Base-by-base conservation (phyloP, 805 yeast species). In the Debaryomyces hansenii region DNA sequence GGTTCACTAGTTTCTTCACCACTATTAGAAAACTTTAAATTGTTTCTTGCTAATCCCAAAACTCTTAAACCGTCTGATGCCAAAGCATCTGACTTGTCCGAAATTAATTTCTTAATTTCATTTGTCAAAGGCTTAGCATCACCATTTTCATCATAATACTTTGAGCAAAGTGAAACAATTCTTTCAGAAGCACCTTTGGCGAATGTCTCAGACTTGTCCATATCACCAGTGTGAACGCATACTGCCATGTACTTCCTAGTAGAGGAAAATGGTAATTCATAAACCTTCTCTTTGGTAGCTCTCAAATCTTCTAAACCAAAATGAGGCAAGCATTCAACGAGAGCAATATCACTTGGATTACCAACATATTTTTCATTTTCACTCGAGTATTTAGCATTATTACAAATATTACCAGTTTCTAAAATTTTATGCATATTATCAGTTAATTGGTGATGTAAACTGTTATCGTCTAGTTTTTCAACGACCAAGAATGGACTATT, bases 321-420 rank as follows among this genome's bases (percentile, higher is more conserved):
- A 47, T 78, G 79, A 4, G 80, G 70, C 46, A 90, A 71, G 29
- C 82, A 80, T 64, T 89, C 96, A 46, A 90, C 73, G 37, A 94
- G 72, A 0, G 99, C 98, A 55, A 91, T 83, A 69, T 94, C 99
- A 11, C 96, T 90, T 34, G 99, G 96, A 65, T 92, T 94, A 21
- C 99, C 99, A 40, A 87, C 80, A 59, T 69, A 85, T 59, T 80
- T 83, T 48, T 80, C 86, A 59, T 77, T 80, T 57, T 87, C 95
- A 37, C 67, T 69, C 0, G 91, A 85, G 54, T 69, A 87, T 50
- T 80, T 77, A 11, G 90, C 80, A 60, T 87, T 87, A 69, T 87
- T 87, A 70, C 94, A 87, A 40, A 86, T 62, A 55, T 80, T 84
- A 15, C 91, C 92, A 35, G 82, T 72, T 55, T 82, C 86, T 51